Base-by-base conservation (phyloP, 2,329 filamentous ascomycete species). In the Cytospora piceae region DNA sequence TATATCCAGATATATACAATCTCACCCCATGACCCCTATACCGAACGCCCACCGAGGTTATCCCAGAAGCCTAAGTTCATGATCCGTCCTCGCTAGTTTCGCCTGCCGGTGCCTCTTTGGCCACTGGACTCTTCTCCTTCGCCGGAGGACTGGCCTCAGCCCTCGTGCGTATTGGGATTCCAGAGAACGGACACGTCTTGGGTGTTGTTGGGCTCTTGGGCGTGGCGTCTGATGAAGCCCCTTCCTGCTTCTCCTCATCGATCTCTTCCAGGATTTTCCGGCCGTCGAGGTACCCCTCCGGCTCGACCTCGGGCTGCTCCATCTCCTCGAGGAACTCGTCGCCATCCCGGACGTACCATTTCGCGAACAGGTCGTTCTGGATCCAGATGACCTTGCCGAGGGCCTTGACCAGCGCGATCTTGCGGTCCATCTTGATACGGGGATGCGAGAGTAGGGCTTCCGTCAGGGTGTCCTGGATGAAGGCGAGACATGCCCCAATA, bases 331-430 rank as follows among this genome's bases (percentile, higher is more conserved):
- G 75, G 69, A 80, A 86, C 75, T 92, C 90, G 42, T 88, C 84
- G 58, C 88, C 88, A 69, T 91, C 88, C 39, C 84, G 82, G 42
- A 91, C 85, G 72, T 93, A 91, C 89, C 90, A 94, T 75, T 90
- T 91, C n/a, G 91, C 90, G 75, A 94, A 91, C 34, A 94, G 82
- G 75, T 94, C 91, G 74, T 94, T 94, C 77, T 94, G 92, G 70
- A 94, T 93, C 91, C 91, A 94, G 69, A 94, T 89, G 31, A 94
- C 88, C 76, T 95, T 94, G 68, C 87, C 87, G 27, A 94, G 81
- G 0, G 92, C 91, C 74, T 90, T 91, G 56, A 94, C 83, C 5
- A 94, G 83, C 27, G 86, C 88, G 22, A 90, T 88, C 78, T 94
- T 94, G 76, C 85, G 85, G 65, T 83, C 81, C 71, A 91, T 82